phyloP scores from a whole-genome alignment of 2,329 filamentous ascomycete species.

The Alternaria sp. region DNA sequence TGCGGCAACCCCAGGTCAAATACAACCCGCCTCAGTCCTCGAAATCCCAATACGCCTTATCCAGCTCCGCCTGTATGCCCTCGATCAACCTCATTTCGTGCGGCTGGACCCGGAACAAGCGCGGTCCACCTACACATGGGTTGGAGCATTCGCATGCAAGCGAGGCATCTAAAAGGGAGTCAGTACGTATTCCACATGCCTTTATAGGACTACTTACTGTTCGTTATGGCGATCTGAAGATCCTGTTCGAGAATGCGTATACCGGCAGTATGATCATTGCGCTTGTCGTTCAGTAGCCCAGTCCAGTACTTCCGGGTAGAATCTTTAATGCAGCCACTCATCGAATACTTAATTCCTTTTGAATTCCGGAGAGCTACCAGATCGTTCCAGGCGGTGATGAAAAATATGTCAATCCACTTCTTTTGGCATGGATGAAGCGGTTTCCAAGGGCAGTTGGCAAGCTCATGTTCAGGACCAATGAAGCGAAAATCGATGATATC shows the following conservation, averaged over 20 bases:
- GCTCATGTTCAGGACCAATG: slow-evolving; percentile 21
- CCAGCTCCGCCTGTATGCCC: slow-evolving; percentile 6
- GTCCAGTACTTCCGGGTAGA: slow-evolving; percentile 16
- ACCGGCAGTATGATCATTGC: background rate
- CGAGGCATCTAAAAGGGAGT: background rate
- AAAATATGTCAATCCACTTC: slow-evolving; percentile 21
- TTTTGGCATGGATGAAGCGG: slow-evolving; percentile 20
- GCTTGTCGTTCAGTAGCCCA: slow-evolving; percentile 1
- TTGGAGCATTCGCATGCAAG: slow-evolving; percentile 12
- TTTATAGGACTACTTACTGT: background rate
- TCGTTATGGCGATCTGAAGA: background rate
- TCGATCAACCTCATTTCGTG: slow-evolving; percentile 5
- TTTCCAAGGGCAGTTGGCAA: slow-evolving; percentile 20
- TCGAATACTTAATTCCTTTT: background rate
- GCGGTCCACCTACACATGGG: slow-evolving; percentile 3
- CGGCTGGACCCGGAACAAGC: background rate
- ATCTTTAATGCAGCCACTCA: slow-evolving; percentile 22
- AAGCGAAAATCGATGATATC: slow-evolving; percentile 23
- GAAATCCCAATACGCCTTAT: slow-evolving; percentile 16
- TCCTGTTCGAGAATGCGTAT: background rate
- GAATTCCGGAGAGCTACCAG: background rate
- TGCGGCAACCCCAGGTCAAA: background rate
- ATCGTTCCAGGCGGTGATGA: slow-evolving; percentile 6
- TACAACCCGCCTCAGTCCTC: slow-evolving; percentile 1
- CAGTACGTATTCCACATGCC: background rate